Evolutionary conservation across 306 rosid species (phyloP).

Genomic region (Castanospermum australe): DNA sequence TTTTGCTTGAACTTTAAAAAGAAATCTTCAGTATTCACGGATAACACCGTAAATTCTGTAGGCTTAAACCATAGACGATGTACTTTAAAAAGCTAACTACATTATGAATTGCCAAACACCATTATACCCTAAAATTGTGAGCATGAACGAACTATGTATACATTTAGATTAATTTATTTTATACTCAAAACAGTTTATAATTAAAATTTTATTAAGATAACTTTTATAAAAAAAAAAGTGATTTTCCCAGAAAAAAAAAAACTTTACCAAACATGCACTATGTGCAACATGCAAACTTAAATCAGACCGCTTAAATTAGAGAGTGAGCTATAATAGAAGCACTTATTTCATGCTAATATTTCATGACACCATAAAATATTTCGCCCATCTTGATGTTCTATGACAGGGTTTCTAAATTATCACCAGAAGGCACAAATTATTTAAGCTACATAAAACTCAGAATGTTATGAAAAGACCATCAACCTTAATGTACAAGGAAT

Average conservation of each 20-base stretch:
- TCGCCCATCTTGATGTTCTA: slow-evolving; percentile 16
- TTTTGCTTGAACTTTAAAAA: no score
- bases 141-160: no score
- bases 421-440: slow-evolving; percentile 14
- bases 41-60: no score
- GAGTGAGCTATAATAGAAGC: not conserved
- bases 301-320: not conserved
- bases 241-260: no score
- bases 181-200: no score
- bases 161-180: no score
- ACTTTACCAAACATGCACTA: no score
- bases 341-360: slow-evolving; percentile 3
- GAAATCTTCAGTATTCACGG: no score
- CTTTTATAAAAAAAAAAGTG: no score
- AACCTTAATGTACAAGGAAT: slow-evolving; percentile 26
- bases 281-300: not conserved
- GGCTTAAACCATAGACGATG: no score
- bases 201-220: no score
- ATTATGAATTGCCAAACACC: not conserved
- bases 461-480: slow-evolving; percentile 14
- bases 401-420: slow-evolving; percentile 16
- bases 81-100: no score
- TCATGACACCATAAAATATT: slow-evolving; percentile 13
- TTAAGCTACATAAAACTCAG: slow-evolving; percentile 30
- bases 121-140: not conserved